Base-by-base conservation (phyloP, 2,329 filamentous ascomycete species). In the Chaetomium sp. region DNA sequence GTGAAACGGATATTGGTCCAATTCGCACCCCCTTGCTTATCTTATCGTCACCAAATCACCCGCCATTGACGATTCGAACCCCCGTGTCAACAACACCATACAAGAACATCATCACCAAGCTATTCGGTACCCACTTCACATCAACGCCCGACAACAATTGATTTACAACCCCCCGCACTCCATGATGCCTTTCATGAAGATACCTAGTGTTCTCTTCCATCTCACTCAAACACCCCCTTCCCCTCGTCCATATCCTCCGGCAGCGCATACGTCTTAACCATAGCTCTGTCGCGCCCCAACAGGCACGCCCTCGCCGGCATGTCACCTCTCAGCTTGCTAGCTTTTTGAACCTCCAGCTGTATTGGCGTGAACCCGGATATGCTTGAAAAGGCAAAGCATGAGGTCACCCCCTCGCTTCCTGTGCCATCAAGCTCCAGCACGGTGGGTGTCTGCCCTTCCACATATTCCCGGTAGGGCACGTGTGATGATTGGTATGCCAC, bases 321-420 rank as follows among this genome's bases (percentile, higher is more conserved):
- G 33, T 75, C 72, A 2, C 77, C 78, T 43, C 76, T 70, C 19
- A 72, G 64, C 6, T 70, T 68, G 42, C 71, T 76, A 37, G 67
- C 70, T 37, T 73, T 72, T 49, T 76, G 74, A 6, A 80, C 73
- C 58, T 82, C 76, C 76, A 84, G 81, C 52, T 73, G 71, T 2
- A 74, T 66, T 0, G 79, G 79, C 4, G 61, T 56, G 52, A 76
- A 76, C 12, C 57, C 62, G 1, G 67, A 54, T 12, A 55, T 33
- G 32, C 68, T 59, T n/a, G 67, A 61, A 6, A 67, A 64, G 6
- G 36, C 49, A 44, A 55, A 53, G 4, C 27, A 52, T 7, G 48
- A 42, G 7, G 43, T 50, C 12, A 55, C 4, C 4, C 36, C 38
- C 2, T 47, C 47, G 1, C 9, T 34, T 14, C 40, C 51, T 5